These are phyloP conservation scores for Calonectria honghensis DNA, from an alignment of 2,329 filamentous ascomycete genomes.

Conservation along the genomic window DNA sequence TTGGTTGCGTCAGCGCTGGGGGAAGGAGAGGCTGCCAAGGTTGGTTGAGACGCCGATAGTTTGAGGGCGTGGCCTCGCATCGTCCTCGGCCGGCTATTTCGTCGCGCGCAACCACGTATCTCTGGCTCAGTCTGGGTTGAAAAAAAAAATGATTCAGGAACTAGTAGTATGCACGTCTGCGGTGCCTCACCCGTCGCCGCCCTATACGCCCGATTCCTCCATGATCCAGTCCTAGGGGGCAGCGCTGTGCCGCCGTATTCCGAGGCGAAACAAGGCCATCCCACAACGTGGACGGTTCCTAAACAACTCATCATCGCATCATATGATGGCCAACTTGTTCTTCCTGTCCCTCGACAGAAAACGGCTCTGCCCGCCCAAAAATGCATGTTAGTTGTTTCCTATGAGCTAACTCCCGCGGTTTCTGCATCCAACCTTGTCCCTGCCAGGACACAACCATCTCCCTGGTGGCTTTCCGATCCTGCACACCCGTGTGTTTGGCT, in stretches of 20 bases:
- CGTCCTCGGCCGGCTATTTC: constrained; percentile 8
- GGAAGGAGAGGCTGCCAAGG: neutral
- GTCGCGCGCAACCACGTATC: constrained; percentile 22
- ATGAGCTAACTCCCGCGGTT: constrained; percentile 25
- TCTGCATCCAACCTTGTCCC: constrained; percentile 29
- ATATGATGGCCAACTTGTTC: constrained; percentile 18
- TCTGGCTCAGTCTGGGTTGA: constrained; percentile 3
- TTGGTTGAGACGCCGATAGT: constrained; percentile 17
- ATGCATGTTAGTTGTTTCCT: constrained; percentile 10
- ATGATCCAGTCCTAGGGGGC: neutral
- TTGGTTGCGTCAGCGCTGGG: constrained; percentile 30
- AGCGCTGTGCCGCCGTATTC: too few relatives aligned
- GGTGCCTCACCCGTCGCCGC: constrained; percentile 22
- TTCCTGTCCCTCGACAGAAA: constrained; percentile 18
- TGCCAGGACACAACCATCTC: constrained; percentile 14
- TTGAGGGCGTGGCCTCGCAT: constrained; percentile 15
- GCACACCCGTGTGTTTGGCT: constrained; percentile 3
- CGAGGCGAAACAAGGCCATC: constrained; percentile 13
- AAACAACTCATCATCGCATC: constrained; percentile 21
- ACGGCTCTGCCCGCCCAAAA: neutral
- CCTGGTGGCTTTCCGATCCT: constrained; percentile 27
- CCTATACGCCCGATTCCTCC: constrained; percentile 4
- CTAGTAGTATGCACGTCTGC: constrained; percentile 21
- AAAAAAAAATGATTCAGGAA: neutral
- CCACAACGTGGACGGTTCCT: constrained; percentile 21